Evolutionary conservation across 441 rosid species (phyloP), one percentile per base, ranked within the genome.

Genomic region (Erysimum pusillum): DNA sequence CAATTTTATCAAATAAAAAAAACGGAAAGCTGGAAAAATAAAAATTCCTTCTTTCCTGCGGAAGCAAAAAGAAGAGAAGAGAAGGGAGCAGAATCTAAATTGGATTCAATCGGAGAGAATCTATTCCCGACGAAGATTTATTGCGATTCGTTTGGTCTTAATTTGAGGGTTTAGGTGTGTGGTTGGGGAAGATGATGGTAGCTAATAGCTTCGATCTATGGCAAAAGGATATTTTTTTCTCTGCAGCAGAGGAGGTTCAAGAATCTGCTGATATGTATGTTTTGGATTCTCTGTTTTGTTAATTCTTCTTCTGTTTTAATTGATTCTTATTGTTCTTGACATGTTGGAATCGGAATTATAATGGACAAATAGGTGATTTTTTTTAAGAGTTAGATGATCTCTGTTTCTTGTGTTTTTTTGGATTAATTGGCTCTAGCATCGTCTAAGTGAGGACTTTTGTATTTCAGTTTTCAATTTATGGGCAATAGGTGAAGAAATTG

Each of bases 181-280:
- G 56, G 38, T 14, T 11, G 31, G 46, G 20, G 63, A 85, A 85
- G 89, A 91, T 87, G 97, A 82, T 91, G 93, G 88, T 89, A 22
- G 94, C 87, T 5, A 93, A 85, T 62, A 89, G 87, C 81, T 91
- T 91, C 78, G 94, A 90, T 80, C 73, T 90, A 63, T 93, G 98
- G 97, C 90, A 87, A 80, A 91, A 89, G 51, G 96, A 93, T 76
- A 83, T 87, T 34, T 91, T 91, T 84, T 93, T 91, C 81, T 85
- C 94, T 32, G 98, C 93, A 0, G 98, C 98, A 15, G 98, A 93
- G 79, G 97, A 91, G 85, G 96, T 93, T 69, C 98, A 90, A 79
- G 91, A 89, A 81, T 93, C 98, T 64, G 88, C 96, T 31, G 97
- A 93, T 78, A 68, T 79, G 96, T 93, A 84, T 39, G 90, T 83